These are phyloP conservation scores for Globisporangium cylindrosporum DNA, from an alignment of 352 stramenopile species.

Conservation along the genomic window DNA sequence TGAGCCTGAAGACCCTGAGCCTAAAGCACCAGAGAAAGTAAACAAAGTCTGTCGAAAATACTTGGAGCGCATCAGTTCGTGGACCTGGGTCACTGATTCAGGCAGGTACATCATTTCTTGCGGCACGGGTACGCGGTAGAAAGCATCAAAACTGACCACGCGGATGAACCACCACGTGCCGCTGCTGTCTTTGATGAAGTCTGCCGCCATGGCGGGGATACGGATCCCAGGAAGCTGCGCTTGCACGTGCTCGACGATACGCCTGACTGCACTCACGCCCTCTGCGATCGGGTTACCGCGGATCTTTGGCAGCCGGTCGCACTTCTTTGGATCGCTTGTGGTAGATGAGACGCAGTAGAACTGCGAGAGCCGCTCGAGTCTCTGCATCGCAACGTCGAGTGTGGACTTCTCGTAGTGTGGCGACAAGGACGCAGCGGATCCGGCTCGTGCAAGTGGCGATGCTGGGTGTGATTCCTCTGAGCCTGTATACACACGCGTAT, in stretches of 20 bases:
- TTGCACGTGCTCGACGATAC: constrained; percentile 65
- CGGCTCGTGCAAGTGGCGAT: neutral
- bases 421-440: neutral
- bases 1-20: neutral
- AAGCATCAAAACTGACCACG: constrained; percentile 51
- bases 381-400: constrained; percentile 19
- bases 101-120: constrained; percentile 24
- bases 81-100: constrained; percentile 46
- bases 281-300: constrained; percentile 53
- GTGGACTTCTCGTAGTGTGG: neutral
- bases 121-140: constrained; percentile 32
- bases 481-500: neutral
- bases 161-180: constrained; percentile 73
- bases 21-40: neutral
- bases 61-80: constrained; percentile 40
- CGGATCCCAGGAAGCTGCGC: constrained; percentile 54
- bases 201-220: constrained; percentile 50
- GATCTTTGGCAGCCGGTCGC: constrained; percentile 46
- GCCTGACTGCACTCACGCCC: constrained; percentile 39
- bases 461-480: neutral
- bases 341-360: constrained; percentile 40
- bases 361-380: constrained; percentile 21
- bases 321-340: constrained; percentile 32
- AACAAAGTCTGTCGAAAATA: constrained; percentile 28
- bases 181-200: constrained; percentile 67